Evolutionary conservation across 768 basidiomycete genomes (phyloP).

Genomic region (Saitozyma podzolica): DNA sequence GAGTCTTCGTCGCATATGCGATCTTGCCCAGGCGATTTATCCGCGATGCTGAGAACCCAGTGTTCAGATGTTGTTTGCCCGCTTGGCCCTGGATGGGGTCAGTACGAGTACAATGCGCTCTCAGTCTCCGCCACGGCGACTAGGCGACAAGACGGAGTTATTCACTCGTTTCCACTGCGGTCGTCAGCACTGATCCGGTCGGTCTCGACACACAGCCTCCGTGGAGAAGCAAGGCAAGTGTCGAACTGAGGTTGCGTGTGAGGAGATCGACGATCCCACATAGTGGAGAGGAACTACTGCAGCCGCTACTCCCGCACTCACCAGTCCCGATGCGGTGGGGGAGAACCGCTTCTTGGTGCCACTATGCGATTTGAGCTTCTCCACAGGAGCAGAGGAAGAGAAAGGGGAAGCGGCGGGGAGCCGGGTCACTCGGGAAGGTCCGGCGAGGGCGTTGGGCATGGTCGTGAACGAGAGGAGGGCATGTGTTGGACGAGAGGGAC

Average conservation of each 20-base stretch:
- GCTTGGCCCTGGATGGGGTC: constrained; percentile 33
- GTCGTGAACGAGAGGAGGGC: no score
- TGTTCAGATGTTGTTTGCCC: constrained; percentile 49
- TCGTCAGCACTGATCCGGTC: no score
- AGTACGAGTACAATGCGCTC: background rate
- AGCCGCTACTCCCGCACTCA: no score
- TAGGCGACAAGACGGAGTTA: background rate
- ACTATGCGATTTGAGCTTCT: constrained; percentile 53
- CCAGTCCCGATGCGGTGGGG: constrained; percentile 24
- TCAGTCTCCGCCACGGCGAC: background rate
- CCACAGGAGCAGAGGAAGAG: constrained; percentile 25
- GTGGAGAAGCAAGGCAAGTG: background rate
- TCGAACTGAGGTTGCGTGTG: background rate
- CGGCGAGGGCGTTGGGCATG: no score
- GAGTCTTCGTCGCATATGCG: constrained; percentile 46
- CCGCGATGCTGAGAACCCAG: constrained; percentile 42
- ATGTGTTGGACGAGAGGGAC: no score
- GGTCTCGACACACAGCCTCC: background rate
- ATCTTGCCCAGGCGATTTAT: constrained; percentile 50
- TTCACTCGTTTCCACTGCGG: constrained; percentile 50
- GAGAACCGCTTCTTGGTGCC: constrained; percentile 54
- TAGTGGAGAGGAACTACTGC: no score
- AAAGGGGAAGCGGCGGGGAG: constrained; percentile 4
- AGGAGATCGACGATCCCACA: background rate
- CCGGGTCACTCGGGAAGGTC: background rate